Conservation (phyloP, 2,329 filamentous ascomycete genomes). For the Hawksworthiomyces lignivorus region DNA sequence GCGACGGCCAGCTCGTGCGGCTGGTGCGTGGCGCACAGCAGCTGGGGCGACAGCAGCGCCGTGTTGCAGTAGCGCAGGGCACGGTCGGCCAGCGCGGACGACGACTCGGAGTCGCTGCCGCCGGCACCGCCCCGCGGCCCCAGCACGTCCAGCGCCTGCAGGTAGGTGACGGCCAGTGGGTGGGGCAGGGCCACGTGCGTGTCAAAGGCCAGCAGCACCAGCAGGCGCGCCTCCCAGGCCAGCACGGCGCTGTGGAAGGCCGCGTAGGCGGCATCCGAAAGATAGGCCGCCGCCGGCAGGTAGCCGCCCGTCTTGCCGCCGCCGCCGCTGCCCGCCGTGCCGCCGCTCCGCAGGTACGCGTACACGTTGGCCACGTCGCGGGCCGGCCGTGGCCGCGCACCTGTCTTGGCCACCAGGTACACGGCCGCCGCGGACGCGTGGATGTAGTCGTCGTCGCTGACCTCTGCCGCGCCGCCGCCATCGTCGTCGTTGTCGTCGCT, state of each 20-base stretch:
- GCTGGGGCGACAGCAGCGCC: slow-evolving; percentile 75
- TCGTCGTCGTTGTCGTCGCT: slow-evolving; percentile 40
- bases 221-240: slow-evolving; percentile 66
- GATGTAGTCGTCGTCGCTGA: slow-evolving; percentile 1
- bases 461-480: slow-evolving; percentile 36
- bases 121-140: slow-evolving; percentile 53
- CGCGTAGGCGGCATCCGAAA: slow-evolving; percentile 67
- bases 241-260: slow-evolving; percentile 57
- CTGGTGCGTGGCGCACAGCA: slow-evolving; percentile 88
- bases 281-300: slow-evolving; percentile 38
- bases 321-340: slow-evolving; percentile 49
- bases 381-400: slow-evolving; percentile 65
- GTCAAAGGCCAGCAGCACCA: slow-evolving; percentile 71
- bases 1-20: slow-evolving; percentile 78
- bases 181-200: slow-evolving; percentile 82
- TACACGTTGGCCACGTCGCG: slow-evolving; percentile 82
- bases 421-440: slow-evolving; percentile 71
- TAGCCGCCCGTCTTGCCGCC: slow-evolving; percentile 20
- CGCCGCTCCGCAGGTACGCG: slow-evolving; percentile 58
- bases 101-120: no score
- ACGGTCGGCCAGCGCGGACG: slow-evolving; percentile 52
- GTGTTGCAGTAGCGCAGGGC: slow-evolving; percentile 78
- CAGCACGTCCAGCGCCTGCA: slow-evolving; percentile 74
- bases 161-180: slow-evolving; percentile 79
- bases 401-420: slow-evolving; percentile 77